phyloP scores from a whole-genome alignment of 2,329 filamentous ascomycete genomes.

The Beauveria brongniartii region DNA sequence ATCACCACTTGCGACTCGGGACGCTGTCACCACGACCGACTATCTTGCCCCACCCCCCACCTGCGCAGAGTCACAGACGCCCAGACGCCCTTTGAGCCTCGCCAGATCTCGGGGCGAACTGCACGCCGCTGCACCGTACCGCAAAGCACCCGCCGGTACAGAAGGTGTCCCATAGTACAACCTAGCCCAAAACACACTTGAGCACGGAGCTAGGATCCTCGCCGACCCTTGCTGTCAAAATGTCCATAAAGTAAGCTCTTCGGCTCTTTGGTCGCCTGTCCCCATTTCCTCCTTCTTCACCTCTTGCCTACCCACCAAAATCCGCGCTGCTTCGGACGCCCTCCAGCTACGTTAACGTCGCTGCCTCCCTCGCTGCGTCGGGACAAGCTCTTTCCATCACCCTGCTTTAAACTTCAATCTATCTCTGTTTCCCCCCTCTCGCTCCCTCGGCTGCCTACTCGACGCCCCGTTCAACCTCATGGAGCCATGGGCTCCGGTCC shows the following conservation, averaged over 20 bases:
- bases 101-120: conserved; percentile 7
- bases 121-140: conserved; percentile 3
- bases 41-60: conserved; percentile 10
- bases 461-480: conserved; percentile 17
- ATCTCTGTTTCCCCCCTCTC: conserved; percentile 6
- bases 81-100: conserved; percentile 7
- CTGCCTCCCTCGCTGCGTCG: conserved; percentile 12
- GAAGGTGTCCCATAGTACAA: conserved; percentile 9
- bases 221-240: conserved; percentile 30
- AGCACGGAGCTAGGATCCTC: conserved; percentile 22
- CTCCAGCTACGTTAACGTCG: conserved; percentile 18
- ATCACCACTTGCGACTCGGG: conserved; percentile 5
- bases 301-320: conserved; percentile 8
- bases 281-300: conserved; percentile 12
- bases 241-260: conserved; percentile 47
- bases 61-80: conserved; percentile 7
- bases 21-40: neutral
- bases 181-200: conserved; percentile 14
- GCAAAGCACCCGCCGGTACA: neutral
- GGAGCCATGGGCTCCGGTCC: conserved; percentile 25
- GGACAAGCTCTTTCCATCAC: neutral
- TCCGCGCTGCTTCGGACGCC: conserved; percentile 8
- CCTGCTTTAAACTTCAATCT: conserved; percentile 2
- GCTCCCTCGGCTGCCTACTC: conserved; percentile 12
- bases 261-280: conserved; percentile 20